Evolutionary conservation across 2,329 filamentous ascomycete species (phyloP), one percentile per base, ranked within the genome.

Genomic region (Colletotrichum tanaceti): DNA sequence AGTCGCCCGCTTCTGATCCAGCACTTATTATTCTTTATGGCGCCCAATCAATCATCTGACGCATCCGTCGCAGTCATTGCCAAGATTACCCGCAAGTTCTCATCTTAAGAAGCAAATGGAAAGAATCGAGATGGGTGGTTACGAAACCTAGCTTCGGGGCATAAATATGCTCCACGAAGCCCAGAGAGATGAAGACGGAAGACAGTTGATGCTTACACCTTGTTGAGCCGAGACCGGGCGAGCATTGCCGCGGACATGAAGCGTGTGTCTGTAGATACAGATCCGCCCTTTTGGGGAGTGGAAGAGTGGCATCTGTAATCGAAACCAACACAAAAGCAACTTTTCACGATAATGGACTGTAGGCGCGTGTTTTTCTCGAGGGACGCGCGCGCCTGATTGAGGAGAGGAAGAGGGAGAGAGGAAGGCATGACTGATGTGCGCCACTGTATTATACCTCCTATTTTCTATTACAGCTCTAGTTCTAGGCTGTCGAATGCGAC

Each of bases 81-180:
- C 81, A 98, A 98, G 87, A 84, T 98, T 78, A 97, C 94, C 75
- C 91, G 94, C 83, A 91, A 91, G 82, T 97, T 97, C 87, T 90
- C 88, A 65, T 87, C 85, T 84, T 88, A 87, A 79, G 78, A 87
- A 79, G 78, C 43, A 39, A 44, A 46, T 49, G 16, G 28, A 24
- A 9, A 49, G 10, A 28, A 32, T 7, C 6, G 22, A 18, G 11
- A 35, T 14, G 22, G 32, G 22, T 13, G 35, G 54, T 24, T 28
- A 24, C 28, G 35, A 16, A 35, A 65, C 47, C n/a, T 20, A 20
- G 22, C 24, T 39, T 54, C 41, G 47, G 28, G 35, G 13, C 11
- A 22, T 7, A 24, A 54, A 22, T 16, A 22, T 16, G 13, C 11
- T 22, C 18, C 14, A 38, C 35, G 52, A 41, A 54, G 52, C 52